Conservation (phyloP, 768 basidiomycete genomes). For the Lentinula aciculospora region DNA sequence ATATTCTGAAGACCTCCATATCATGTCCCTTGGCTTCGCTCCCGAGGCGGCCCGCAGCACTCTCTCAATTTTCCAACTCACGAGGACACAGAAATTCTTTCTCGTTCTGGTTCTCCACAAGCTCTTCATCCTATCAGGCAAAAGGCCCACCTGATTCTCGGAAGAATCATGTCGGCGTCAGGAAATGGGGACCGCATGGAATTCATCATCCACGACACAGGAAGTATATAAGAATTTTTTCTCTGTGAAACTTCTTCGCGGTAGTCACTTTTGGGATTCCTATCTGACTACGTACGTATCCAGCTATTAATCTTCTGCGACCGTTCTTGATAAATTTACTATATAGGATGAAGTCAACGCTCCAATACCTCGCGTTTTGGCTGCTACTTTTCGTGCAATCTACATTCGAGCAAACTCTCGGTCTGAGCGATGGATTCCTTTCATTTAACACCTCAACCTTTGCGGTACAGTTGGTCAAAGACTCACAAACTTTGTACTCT, state of each 20-base stretch:
- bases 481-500: slow-evolving; percentile 54
- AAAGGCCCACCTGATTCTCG: neutral
- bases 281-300: neutral
- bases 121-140: neutral
- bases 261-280: neutral
- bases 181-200: neutral
- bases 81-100: neutral
- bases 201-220: neutral
- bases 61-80: neutral
- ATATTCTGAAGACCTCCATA: too few relatives aligned
- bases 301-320: neutral
- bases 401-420: slow-evolving; percentile 28
- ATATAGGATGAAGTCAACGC: neutral
- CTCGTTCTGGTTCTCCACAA: neutral
- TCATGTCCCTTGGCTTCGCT: too few relatives aligned
- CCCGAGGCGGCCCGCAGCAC: neutral
- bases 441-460: slow-evolving; percentile 41
- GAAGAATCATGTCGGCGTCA: neutral
- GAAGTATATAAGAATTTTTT: neutral
- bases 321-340: neutral
- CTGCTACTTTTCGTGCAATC: neutral
- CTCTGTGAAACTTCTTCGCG: neutral
- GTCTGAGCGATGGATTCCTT: slow-evolving; percentile 40
- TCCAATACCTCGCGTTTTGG: neutral
- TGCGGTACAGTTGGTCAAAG: slow-evolving; percentile 42